These are phyloP conservation scores for Phaffomyces opuntiae DNA, from an alignment of 805 yeast species.

Conservation along the genomic window DNA sequence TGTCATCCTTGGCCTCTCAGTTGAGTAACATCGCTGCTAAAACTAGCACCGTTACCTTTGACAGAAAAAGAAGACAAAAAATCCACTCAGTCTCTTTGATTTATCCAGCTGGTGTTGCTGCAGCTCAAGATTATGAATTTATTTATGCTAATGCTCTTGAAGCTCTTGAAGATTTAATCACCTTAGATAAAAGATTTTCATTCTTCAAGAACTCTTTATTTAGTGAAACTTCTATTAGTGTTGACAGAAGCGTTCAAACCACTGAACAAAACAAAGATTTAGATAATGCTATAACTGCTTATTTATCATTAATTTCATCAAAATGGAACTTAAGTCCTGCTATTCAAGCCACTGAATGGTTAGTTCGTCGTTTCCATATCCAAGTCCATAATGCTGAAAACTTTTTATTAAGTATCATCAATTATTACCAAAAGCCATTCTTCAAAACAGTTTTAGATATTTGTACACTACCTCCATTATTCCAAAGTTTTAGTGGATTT, in stretches of 20 bases:
- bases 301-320: conserved; percentile 67
- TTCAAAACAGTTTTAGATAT: conserved; percentile 74
- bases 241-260: conserved; percentile 80
- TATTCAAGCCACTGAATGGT: conserved; percentile 86
- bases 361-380: conserved; percentile 82
- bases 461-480: conserved; percentile 70
- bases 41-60: conserved; percentile 69
- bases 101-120: conserved; percentile 80
- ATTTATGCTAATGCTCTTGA: conserved; percentile 66
- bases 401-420: conserved; percentile 64
- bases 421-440: conserved; percentile 69
- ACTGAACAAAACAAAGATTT: conserved; percentile 71
- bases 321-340: conserved; percentile 72
- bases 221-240: conserved; percentile 68
- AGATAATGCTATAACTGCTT: conserved; percentile 67
- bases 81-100: conserved; percentile 84
- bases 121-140: conserved; percentile 88
- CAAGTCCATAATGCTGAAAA: conserved; percentile 75
- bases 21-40: conserved; percentile 59
- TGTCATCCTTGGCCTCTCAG: conserved; percentile 76
- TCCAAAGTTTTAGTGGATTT: conserved; percentile 62
- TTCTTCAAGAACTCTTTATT: conserved; percentile 69
- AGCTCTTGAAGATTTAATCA: conserved; percentile 66
- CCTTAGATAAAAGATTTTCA: conserved; percentile 68
- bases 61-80: conserved; percentile 79